These are phyloP conservation scores for Ophiosphaerella narmari DNA, from an alignment of 2,329 filamentous ascomycete species.

Conservation along the genomic window DNA sequence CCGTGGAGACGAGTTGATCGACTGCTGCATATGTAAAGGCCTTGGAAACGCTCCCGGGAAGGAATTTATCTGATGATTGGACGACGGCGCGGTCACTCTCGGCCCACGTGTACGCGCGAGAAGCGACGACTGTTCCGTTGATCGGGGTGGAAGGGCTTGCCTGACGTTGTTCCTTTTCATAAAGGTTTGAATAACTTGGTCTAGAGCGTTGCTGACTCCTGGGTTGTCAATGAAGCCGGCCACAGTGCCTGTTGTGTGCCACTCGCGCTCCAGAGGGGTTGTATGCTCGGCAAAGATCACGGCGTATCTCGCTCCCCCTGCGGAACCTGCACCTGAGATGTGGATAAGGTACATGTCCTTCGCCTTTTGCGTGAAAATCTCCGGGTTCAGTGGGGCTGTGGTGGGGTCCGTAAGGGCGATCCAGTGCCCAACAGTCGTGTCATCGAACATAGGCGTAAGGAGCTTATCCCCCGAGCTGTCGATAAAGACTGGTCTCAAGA, in stretches of 20 bases:
- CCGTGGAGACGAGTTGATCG: constrained; percentile 15
- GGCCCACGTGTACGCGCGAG: constrained; percentile 26
- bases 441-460: constrained; percentile 22
- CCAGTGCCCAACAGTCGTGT: constrained; percentile 29
- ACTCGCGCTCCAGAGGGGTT: constrained; percentile 18
- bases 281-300: constrained; percentile 25
- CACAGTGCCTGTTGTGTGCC: constrained; percentile 19
- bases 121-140: constrained; percentile 22
- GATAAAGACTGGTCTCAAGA: constrained; percentile 26
- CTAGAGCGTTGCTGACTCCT: constrained; percentile 9
- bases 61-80: constrained; percentile 23
- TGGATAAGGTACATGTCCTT: constrained; percentile 19
- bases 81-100: constrained; percentile 25
- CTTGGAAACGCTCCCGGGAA: constrained; percentile 29
- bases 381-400: constrained; percentile 11
- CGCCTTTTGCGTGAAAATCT: constrained; percentile 12
- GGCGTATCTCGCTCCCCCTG: constrained; percentile 11
- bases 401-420: constrained; percentile 15
- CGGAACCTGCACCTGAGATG: constrained; percentile 14
- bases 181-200: constrained; percentile 20
- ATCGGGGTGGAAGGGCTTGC: constrained; percentile 23
- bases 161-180: constrained; percentile 25
- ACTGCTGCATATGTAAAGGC: constrained; percentile 25
- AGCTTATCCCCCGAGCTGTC: constrained; percentile 18
- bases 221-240: constrained; percentile 26